Evolutionary conservation across 129 eudicot genomes (phyloP), one percentile per base, ranked within the genome.

Genomic region (Pittosporum tobira): DNA sequence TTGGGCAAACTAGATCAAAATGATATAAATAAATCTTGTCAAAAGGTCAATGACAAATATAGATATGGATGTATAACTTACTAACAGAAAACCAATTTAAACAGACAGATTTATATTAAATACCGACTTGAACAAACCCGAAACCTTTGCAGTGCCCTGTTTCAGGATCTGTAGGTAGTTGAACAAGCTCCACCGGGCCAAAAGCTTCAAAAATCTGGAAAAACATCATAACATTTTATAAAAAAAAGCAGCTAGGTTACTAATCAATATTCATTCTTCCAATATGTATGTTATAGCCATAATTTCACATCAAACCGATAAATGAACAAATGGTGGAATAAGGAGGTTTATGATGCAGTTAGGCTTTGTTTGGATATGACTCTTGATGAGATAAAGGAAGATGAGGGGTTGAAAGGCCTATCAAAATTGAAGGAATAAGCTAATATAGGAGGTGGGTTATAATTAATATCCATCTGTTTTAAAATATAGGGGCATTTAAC

Each of bases 101-200:
- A 43, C n/a, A 46, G 31, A 14, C 20, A 45, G 8, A 46, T 7
- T 36, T 43, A 47, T 57, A n/a, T 19, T 13, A 75, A n/a, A 64
- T 50, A 79, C 95, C 62, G 54, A 90, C 98, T 70, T 90, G 98
- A 66, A 90, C 72, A 80, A 90, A 90, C 64, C 94, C 98, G 66
- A 82, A 90, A 50, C 98, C 98, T 83, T 90, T 90, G 77, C 98
- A 90, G 62, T 90, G 94, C 40, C 98, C 98, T 1, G 98, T 77
- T 74, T 90, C 98, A 52, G 81, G 93, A 67, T 90, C 98, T 10
- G 87, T 71, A 30, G 98, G 98, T n/a, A 90, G 71, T 75, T 90
- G 95, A 57, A 90, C 95, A 28, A 90, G 82, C 81, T 90, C 98
- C 68, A 90, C 95, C 1, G 94, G 98, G 12, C 98, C 98, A 86